Conservation (phyloP, 139 green algal genomes). For the Chlorella sp. region DNA sequence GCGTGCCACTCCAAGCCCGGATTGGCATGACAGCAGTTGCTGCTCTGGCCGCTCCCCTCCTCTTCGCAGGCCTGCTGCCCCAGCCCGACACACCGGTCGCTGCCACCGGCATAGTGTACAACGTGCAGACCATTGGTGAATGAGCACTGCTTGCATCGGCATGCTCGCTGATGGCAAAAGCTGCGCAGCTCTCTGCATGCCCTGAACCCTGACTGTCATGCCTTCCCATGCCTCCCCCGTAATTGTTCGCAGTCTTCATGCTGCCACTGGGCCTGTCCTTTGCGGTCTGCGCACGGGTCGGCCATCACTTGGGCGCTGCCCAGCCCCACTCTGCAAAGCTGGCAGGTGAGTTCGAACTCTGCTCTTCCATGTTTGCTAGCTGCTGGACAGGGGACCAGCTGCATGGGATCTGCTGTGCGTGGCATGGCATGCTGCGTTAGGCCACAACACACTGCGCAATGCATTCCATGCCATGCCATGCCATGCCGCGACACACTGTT, state of each 20-base stretch:
- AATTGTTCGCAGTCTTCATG: slow-evolving; percentile 4
- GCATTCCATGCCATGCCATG: not conserved
- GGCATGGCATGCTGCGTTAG: not conserved
- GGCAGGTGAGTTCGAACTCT: slow-evolving; percentile 22
- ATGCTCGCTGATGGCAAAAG: too few relatives aligned
- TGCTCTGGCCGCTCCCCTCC: not conserved
- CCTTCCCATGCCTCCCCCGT: not conserved
- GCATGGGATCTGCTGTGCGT: too few relatives aligned
- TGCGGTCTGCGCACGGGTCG: slow-evolving; percentile 19
- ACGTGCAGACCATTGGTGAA: not conserved
- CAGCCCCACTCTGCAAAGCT: not conserved
- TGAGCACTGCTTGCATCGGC: too few relatives aligned
- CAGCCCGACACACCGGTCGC: not conserved
- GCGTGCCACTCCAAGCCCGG: too few relatives aligned
- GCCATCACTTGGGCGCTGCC: not conserved
- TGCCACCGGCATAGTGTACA: slow-evolving; percentile 11
- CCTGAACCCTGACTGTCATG: too few relatives aligned
- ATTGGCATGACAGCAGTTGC: not conserved
- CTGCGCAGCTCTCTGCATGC: too few relatives aligned
- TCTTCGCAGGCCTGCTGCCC: slow-evolving; percentile 26
- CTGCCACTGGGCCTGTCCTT: slow-evolving; percentile 24
- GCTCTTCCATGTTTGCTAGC: too few relatives aligned
- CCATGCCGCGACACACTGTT: not conserved
- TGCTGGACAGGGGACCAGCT: too few relatives aligned
- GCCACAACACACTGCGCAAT: not conserved